These are phyloP conservation scores for Diaporthe ampelina DNA, from an alignment of 2,329 filamentous ascomycete genomes.

Conservation along the genomic window DNA sequence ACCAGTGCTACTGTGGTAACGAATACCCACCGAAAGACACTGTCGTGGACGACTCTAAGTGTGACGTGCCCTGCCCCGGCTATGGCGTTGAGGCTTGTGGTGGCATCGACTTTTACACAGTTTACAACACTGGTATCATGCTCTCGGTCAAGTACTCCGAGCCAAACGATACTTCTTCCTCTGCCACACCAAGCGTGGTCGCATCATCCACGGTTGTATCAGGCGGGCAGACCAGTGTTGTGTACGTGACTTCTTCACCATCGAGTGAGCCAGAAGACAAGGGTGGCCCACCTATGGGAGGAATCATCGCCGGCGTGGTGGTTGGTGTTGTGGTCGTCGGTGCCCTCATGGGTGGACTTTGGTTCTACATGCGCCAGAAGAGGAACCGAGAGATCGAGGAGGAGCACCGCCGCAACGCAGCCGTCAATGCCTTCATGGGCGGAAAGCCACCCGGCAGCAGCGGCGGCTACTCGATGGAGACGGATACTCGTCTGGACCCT, in stretches of 20 bases:
- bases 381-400: conserved; percentile 85
- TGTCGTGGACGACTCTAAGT: conserved; percentile 70
- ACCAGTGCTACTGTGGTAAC: conserved; percentile 81
- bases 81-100: conserved; percentile 75
- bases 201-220: conserved; percentile 39
- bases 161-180: conserved; percentile 49
- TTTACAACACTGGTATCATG: conserved; percentile 65
- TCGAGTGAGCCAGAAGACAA: conserved; percentile 46
- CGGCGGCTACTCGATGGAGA: conserved; percentile 75
- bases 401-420: conserved; percentile 85
- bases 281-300: conserved; percentile 76
- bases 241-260: conserved; percentile 47
- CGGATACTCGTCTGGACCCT: conserved; percentile 88
- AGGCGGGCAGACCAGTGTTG: conserved; percentile 43
- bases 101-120: conserved; percentile 62
- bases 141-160: conserved; percentile 54
- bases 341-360: conserved; percentile 75
- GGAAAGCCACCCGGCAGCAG: conserved; percentile 73
- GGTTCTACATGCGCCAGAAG: conserved; percentile 82
- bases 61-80: conserved; percentile 75
- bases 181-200: conserved; percentile 39
- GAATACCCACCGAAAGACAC: conserved; percentile 71
- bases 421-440: conserved; percentile 82
- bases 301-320: conserved; percentile 89
- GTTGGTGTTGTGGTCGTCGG: conserved; percentile 81